Evolutionary conservation across 768 basidiomycete species (phyloP), one percentile per base, ranked within the genome.

Genomic region (Suillus subaureus): DNA sequence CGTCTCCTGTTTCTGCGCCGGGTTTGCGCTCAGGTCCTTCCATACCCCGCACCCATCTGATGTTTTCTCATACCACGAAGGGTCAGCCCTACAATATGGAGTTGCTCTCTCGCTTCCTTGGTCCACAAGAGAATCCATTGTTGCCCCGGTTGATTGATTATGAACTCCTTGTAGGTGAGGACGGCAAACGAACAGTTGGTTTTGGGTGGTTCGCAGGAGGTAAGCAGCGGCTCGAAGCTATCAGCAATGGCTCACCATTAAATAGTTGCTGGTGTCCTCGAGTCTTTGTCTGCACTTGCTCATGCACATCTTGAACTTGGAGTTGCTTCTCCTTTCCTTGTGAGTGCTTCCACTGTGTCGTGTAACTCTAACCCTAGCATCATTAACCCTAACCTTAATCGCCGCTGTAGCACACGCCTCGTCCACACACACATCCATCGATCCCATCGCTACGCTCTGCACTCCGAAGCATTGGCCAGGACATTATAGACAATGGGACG

Each of bases 181-280:
- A 80, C 31, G 91, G 89, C 4, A 91, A 91, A 74, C 81, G 96
- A 26, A 91, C 90, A 0, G 93, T 96, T 21, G 94, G 90, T 0
- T 97, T 97, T 79, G 96, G 95, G 1, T 95, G 89, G 89, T 94
- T 90, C 70, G 96, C 96, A 0, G 96, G 96, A 76, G 91, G 93
- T 93, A 65, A 61, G 86, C 70, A 31, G 37, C 1, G 57, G 11
- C 43, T 56, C 65, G 23, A 4, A 12, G 0, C 28, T 2, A 52
- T 33, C 64, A 33, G 49, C 45, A 66, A 33, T 18, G n/a, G 54
- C 11, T n/a, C 33, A 68, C 45, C 61, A 51, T 42, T 18, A 21
- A 28, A 37, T 74, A 94, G 93, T 93, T 65, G 92, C 92, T 13
- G 95, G 94, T 15, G 89, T 88, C 8, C 85, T 94, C 3, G 95